Percentiles rank a stretch among this genome's conserved stretches.
phyloP scores from a whole-genome alignment of 768 basidiomycete genomes.

The Russula vinacea region DNA sequence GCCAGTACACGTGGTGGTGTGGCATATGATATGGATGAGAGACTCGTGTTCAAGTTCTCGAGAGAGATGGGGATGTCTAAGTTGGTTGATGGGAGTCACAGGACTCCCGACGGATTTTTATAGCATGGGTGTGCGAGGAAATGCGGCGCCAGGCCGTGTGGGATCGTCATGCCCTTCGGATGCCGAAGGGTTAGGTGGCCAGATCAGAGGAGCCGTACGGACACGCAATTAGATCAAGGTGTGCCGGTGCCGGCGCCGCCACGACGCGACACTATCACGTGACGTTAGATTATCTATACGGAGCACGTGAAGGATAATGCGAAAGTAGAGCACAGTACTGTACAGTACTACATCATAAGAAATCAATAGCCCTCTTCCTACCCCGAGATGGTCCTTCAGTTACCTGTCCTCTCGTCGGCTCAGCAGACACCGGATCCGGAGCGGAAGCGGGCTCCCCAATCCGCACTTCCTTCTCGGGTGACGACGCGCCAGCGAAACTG shows the following conservation, averaged over 20 bases:
- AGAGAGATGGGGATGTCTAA: neutral
- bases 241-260: conserved; percentile 9
- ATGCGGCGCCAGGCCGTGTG: conserved; percentile 11
- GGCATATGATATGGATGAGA: neutral
- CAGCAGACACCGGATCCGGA: neutral
- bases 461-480: neutral
- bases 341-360: conserved; percentile 25
- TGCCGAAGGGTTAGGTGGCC: neutral
- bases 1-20: neutral
- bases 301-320: no score
- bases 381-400: conserved; percentile 29
- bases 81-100: neutral
- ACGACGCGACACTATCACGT: conserved; percentile 1
- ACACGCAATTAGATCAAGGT: neutral
- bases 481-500: conserved; percentile 31
- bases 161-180: conserved; percentile 2
- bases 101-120: conserved; percentile 1
- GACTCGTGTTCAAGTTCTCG: no score
- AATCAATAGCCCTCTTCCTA: conserved; percentile 34
- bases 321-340: no score
- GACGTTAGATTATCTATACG: neutral
- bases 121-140: neutral
- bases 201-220: neutral
- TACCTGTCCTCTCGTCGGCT: neutral
- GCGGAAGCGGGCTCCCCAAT: neutral